Evolutionary conservation across 352 stramenopile species (phyloP).

Genomic region (Plasmopara halstedii): DNA sequence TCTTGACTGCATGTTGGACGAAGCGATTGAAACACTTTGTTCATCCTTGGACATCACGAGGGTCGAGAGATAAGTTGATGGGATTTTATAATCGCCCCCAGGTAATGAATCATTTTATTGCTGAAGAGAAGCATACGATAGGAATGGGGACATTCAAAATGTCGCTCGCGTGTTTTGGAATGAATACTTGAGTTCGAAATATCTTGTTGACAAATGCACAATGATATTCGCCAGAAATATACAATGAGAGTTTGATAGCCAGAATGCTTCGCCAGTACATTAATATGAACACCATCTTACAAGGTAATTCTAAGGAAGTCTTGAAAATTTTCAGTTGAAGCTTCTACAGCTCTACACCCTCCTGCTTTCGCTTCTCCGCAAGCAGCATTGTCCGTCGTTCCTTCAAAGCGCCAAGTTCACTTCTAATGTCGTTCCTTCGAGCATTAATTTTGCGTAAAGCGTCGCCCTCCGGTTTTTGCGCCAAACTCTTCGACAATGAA

Average conservation of each 20-base stretch:
- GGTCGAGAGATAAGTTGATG: conserved; percentile 39
- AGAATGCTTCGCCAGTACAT: neutral
- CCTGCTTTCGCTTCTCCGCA: conserved; percentile 77
- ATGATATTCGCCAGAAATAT: too few species aligned
- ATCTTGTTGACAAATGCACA: too few species aligned
- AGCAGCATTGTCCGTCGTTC: conserved; percentile 73
- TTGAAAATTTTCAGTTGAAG: conserved; percentile 6
- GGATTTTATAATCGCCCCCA: too few species aligned
- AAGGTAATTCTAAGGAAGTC: conserved; percentile 3
- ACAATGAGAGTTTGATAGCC: conserved; percentile 16
- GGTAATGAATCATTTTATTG: too few species aligned
- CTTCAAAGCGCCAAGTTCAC: conserved; percentile 74
- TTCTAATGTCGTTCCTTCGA: conserved; percentile 77
- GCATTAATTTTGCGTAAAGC: conserved; percentile 78
- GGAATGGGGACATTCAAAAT: too few species aligned
- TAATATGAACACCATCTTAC: conserved; percentile 12
- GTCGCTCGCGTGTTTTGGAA: conserved; percentile 12
- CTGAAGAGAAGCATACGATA: too few species aligned
- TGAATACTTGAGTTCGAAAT: too few species aligned
- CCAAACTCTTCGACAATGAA: conserved; percentile 63
- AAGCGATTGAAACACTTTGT: conserved; percentile 60
- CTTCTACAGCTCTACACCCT: conserved; percentile 45
- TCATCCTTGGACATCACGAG: conserved; percentile 57
- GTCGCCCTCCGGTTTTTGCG: conserved; percentile 67
- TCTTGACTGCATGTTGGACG: conserved; percentile 68